phyloP scores from a whole-genome alignment of 345 rosid species.

The Erodium maritimum region DNA sequence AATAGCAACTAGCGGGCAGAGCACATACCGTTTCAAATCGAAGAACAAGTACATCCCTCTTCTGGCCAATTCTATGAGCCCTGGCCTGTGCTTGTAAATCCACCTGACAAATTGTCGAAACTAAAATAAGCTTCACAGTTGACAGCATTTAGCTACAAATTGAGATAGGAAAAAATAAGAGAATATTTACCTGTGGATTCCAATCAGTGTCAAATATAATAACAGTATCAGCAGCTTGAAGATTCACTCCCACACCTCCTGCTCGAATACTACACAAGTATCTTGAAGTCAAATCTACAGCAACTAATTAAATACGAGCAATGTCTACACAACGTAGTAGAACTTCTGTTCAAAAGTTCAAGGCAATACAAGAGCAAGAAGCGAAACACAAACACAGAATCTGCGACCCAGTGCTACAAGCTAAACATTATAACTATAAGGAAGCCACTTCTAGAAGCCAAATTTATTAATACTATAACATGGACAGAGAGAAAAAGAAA shows the following conservation, averaged over 20 bases:
- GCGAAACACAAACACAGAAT: not conserved
- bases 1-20: not conserved
- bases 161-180: slow-evolving; percentile 7
- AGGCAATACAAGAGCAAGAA: no score
- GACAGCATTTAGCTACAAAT: not conserved
- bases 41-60: slow-evolving; percentile 93
- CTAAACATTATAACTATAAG: not conserved
- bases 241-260: slow-evolving; percentile 96
- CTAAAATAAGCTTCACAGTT: slow-evolving; percentile 7
- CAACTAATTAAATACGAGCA: slow-evolving; percentile 5
- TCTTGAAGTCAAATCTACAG: slow-evolving; percentile 11
- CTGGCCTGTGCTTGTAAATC: slow-evolving; percentile 98
- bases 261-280: slow-evolving; percentile 65
- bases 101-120: slow-evolving; percentile 39
- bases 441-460: not conserved
- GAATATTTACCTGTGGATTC: slow-evolving; percentile 72
- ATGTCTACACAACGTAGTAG: not conserved
- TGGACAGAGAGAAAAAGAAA: not conserved
- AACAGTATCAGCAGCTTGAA: slow-evolving; percentile 94
- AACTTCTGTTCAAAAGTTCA: no score
- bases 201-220: slow-evolving; percentile 92
- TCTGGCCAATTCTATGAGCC: slow-evolving; percentile 95
- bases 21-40: slow-evolving; percentile 68
- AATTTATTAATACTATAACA: not conserved
- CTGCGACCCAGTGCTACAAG: not conserved